These are phyloP conservation scores for Eucalyptus cloeziana DNA, from an alignment of 345 rosid species.

Conservation along the genomic window DNA sequence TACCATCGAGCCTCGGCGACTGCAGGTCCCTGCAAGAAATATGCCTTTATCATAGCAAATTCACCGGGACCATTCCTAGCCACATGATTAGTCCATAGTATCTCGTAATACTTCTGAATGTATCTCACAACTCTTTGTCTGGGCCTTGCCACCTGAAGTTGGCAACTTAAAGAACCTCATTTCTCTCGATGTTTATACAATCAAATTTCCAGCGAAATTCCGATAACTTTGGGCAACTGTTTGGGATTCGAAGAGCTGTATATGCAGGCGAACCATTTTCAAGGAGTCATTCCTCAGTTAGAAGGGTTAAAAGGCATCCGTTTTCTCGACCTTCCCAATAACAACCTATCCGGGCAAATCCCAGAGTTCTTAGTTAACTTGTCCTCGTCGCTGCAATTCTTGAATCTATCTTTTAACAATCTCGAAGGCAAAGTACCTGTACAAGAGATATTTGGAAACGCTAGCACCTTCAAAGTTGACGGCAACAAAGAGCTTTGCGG, in stretches of 20 bases:
- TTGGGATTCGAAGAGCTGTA: not conserved
- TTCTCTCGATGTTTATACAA: not conserved
- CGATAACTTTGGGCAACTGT: not conserved
- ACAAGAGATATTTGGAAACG: not conserved
- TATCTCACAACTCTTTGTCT: not conserved
- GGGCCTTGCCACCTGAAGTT: not conserved
- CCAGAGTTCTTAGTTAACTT: too few species aligned
- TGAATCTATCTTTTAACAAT: not conserved
- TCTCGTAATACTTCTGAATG: too few species aligned
- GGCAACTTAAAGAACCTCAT: not conserved
- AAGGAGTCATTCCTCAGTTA: slow-evolving; percentile 1
- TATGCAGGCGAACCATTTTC: not conserved
- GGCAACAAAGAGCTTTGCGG: slow-evolving; percentile 1
- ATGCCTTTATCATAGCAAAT: not conserved
- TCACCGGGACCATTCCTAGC: slow-evolving; percentile 1
- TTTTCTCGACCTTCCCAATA: not conserved
- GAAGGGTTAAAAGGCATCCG: not conserved
- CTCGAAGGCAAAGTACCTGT: not conserved
- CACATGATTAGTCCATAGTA: too few species aligned
- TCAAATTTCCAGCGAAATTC: not conserved
- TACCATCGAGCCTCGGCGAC: slow-evolving; percentile 1
- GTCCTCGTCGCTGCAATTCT: too few species aligned
- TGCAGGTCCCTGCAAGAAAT: not conserved
- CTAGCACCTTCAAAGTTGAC: not conserved
- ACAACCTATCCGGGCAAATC: too few species aligned